These are phyloP conservation scores for Metarhizium rileyi DNA, from an alignment of 2,329 filamentous ascomycete species.

Conservation along the genomic window DNA sequence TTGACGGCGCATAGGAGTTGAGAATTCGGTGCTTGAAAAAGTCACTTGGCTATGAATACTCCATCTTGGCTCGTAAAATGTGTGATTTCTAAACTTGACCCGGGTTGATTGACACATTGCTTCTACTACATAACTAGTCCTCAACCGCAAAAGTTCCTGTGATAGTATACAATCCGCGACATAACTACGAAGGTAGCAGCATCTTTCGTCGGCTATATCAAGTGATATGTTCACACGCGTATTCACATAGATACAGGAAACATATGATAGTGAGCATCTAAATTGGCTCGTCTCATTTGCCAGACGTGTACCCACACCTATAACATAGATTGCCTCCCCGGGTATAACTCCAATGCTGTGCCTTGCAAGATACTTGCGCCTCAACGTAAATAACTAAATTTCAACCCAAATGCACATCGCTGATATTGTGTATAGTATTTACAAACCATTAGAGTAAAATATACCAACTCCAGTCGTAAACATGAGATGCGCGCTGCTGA, in stretches of 20 bases:
- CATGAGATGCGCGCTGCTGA: not conserved
- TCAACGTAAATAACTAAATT: not conserved
- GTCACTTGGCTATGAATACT: not conserved
- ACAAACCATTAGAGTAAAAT: not conserved
- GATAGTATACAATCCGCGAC: no score
- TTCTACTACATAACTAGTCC: no score
- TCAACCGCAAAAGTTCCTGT: no score
- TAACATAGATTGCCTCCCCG: not conserved
- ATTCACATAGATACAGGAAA: not conserved
- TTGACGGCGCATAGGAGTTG: not conserved
- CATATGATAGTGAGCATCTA: not conserved
- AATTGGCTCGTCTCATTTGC: not conserved
- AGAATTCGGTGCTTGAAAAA: not conserved
- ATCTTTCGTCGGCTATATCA: no score
- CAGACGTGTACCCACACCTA: not conserved
- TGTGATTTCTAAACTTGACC: not conserved
- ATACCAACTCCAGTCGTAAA: not conserved
- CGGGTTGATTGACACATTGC: no score
- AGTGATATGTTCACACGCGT: no score
- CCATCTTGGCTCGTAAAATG: not conserved
- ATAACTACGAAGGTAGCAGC: no score
- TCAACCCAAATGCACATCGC: constrained; percentile 1
- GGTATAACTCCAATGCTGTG: constrained; percentile 8
- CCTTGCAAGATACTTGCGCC: not conserved
- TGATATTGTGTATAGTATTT: constrained; percentile 4